These are phyloP conservation scores for Sugiyamaella castrensis DNA, from an alignment of 1,139 yeast species.

Conservation along the genomic window DNA sequence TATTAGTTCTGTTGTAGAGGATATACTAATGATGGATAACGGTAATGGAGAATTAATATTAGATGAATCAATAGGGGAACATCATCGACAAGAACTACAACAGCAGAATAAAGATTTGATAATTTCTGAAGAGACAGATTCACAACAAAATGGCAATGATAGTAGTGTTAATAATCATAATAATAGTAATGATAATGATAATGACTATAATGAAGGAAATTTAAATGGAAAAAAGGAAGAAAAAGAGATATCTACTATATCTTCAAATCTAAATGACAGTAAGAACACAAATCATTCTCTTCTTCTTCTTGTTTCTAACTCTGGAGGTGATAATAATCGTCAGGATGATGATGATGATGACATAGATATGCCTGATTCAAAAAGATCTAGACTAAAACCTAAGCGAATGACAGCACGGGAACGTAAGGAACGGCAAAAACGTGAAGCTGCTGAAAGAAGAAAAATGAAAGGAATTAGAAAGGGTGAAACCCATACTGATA, in stretches of 20 bases:
- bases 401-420: slow-evolving; percentile 31
- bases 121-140: background rate
- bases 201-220: background rate
- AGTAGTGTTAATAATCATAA: background rate
- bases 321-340: no score
- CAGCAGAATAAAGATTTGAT: background rate
- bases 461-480: background rate
- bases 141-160: background rate
- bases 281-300: no score
- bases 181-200: background rate
- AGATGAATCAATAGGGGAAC: background rate
- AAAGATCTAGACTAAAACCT: slow-evolving; percentile 1
- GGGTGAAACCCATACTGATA: background rate
- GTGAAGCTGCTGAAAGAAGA: slow-evolving; percentile 31
- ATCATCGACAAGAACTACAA: background rate
- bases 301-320: no score
- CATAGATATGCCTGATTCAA: background rate
- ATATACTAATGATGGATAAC: slow-evolving; percentile 21
- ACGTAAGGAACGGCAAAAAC: slow-evolving; percentile 34
- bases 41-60: slow-evolving; percentile 9
- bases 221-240: background rate
- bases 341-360: no score
- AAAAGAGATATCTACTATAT: background rate
- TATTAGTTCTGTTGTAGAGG: slow-evolving; percentile 26
- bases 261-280: no score